Conservation (phyloP, 371 early-diverging fungal genomes). For the Lichtheimia ornata region DNA sequence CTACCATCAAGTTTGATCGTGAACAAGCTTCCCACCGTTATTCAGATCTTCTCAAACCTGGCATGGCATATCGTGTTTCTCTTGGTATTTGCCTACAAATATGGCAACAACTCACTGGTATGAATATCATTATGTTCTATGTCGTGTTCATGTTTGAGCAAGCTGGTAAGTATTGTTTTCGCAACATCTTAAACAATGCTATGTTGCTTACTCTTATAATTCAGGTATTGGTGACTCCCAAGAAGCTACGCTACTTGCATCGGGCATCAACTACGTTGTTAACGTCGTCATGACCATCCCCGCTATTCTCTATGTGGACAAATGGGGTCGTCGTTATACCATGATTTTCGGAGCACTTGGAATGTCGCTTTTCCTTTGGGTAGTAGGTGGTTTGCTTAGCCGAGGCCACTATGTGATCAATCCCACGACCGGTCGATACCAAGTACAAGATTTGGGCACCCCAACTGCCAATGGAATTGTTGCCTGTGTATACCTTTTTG, state of each 20-base stretch:
- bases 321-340: conserved; percentile 64
- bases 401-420: conserved; percentile 24
- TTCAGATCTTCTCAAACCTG: conserved; percentile 61
- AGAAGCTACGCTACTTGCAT: conserved; percentile 56
- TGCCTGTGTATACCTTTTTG: conserved; percentile 69
- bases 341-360: conserved; percentile 42
- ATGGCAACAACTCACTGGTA: conserved; percentile 76
- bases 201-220: no score
- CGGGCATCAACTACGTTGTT: conserved; percentile 64
- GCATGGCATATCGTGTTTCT: conserved; percentile 58
- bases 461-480: conserved; percentile 41
- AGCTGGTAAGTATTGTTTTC: conserved; percentile 34
- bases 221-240: conserved; percentile 31
- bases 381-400: conserved; percentile 41
- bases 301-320: conserved; percentile 69
- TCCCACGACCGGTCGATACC: conserved; percentile 21
- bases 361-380: conserved; percentile 31
- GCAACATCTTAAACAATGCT: no score
- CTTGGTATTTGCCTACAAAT: conserved; percentile 69
- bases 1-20: conserved; percentile 66
- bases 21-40: conserved; percentile 67
- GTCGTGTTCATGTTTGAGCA: conserved; percentile 65
- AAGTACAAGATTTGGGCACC: conserved; percentile 4
- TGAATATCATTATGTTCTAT: conserved; percentile 77
- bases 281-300: conserved; percentile 72